Evolutionary conservation across 305 asterid species (phyloP).

Genomic region (Fraxinus xanthoxyloides): DNA sequence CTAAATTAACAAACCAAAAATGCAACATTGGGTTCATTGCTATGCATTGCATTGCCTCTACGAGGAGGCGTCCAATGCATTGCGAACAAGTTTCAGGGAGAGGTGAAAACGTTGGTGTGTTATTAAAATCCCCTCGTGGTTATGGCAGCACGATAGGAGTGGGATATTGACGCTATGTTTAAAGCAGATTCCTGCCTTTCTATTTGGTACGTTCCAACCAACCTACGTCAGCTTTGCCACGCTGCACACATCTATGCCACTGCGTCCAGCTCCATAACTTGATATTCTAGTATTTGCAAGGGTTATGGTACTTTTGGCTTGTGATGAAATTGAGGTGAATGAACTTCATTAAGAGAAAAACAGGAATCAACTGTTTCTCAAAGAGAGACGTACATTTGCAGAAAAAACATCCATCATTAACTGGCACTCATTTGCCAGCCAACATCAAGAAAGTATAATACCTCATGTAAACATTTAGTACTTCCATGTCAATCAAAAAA

Average conservation of each 20-base stretch:
- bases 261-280: constrained; percentile 46
- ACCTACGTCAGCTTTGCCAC: constrained; percentile 96
- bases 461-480: not conserved
- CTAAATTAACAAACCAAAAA: constrained; percentile 97
- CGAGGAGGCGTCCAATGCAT: constrained; percentile 74
- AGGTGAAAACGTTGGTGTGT: constrained; percentile 94
- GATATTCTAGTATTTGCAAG: constrained; percentile 38
- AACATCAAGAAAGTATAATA: not conserved
- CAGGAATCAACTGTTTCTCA: not conserved
- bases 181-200: constrained; percentile 80
- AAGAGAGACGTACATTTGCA: not conserved
- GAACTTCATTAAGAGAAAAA: not conserved
- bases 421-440: not conserved
- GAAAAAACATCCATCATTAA: not conserved
- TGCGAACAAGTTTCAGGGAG: constrained; percentile 76
- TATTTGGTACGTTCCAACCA: constrained; percentile 95
- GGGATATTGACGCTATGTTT: constrained; percentile 92
- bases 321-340: not conserved
- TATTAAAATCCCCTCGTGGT: constrained; percentile 86
- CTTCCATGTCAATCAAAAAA: not conserved
- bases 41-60: constrained; percentile 94
- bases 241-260: constrained; percentile 68
- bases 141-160: constrained; percentile 71
- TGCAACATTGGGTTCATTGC: constrained; percentile 96
- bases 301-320: not conserved